Percentiles rank a stretch among this genome's conserved stretches.
phyloP scores from a whole-genome alignment of 345 rosid genomes.

The Noccaea caerulescens region DNA sequence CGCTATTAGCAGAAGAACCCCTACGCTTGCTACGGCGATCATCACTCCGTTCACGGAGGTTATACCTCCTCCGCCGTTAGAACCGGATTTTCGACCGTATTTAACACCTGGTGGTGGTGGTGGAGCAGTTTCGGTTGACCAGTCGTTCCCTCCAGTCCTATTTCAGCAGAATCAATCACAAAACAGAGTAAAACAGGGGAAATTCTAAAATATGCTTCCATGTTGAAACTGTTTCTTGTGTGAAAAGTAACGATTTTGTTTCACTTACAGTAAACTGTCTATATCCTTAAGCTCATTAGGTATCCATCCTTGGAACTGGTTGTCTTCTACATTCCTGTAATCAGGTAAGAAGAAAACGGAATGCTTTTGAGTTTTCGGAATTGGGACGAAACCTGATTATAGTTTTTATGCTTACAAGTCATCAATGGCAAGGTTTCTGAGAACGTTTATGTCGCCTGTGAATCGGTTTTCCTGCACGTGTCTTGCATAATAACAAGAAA shows the following conservation, averaged over 20 bases:
- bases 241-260: background rate
- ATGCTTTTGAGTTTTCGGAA: constrained; percentile 5
- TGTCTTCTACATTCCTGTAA: constrained; percentile 74
- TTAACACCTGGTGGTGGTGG: constrained; percentile 84
- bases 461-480: constrained; percentile 75
- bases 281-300: constrained; percentile 72
- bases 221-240: constrained; percentile 15
- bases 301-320: constrained; percentile 84
- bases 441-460: constrained; percentile 70
- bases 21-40: constrained; percentile 56
- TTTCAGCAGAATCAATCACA: constrained; percentile 19
- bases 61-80: constrained; percentile 33
- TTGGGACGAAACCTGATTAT: background rate
- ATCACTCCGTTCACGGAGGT: constrained; percentile 48
- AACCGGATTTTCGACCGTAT: constrained; percentile 39
- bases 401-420: constrained; percentile 59
- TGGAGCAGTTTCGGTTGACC: constrained; percentile 80
- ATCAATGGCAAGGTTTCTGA: constrained; percentile 66
- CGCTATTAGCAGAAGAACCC: constrained; percentile 52
- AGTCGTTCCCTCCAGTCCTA: constrained; percentile 87
- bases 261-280: constrained; percentile 64
- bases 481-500: constrained; percentile 45
- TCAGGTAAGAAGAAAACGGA: constrained; percentile 5
- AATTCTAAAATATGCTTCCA: background rate
- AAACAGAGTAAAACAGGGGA: constrained; percentile 28